Evolutionary conservation across 2,329 filamentous ascomycete species (phyloP).

Genomic region (Orbilia brochopaga): DNA sequence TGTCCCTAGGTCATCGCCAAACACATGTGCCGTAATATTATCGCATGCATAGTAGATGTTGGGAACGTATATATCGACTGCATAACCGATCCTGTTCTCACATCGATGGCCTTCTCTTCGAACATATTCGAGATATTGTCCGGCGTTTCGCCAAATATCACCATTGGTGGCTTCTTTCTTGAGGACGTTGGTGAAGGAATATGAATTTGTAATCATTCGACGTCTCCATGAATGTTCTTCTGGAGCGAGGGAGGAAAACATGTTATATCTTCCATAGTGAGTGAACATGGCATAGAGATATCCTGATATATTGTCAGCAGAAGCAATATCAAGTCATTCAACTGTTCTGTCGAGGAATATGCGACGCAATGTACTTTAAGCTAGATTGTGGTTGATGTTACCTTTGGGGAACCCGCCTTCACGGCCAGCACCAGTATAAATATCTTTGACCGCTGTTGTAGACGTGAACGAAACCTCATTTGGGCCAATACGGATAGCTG

Average conservation of each 20-base stretch:
- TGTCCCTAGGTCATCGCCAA: constrained; percentile 41
- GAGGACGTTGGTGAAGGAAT: constrained; percentile 47
- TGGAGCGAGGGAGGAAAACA: constrained; percentile 45
- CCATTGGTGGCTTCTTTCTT: constrained; percentile 44
- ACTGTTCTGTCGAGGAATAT: neutral
- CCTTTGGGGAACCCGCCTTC: constrained; percentile 42
- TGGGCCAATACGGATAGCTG: constrained; percentile 66
- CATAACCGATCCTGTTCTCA: constrained; percentile 11
- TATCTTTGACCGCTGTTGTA: constrained; percentile 66
- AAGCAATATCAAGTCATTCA: neutral
- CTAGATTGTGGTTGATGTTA: constrained; percentile 3
- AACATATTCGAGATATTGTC: constrained; percentile 39
- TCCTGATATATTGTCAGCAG: constrained; percentile 4
- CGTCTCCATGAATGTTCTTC: constrained; percentile 51
- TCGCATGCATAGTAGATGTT: constrained; percentile 52
- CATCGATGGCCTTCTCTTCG: constrained; percentile 20
- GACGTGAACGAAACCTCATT: constrained; percentile 68
- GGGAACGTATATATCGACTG: constrained; percentile 44
- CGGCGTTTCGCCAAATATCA: constrained; percentile 37
- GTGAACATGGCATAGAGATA: constrained; percentile 47
- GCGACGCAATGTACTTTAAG: neutral
- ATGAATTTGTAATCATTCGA: constrained; percentile 47
- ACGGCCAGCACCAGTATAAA: constrained; percentile 60
- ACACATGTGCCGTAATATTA: constrained; percentile 48
- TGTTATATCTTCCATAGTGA: constrained; percentile 50